A percentile compares a stretch with the other conserved stretches of the same genome.
phyloP scores from a whole-genome alignment of 1,284 basidiomycete species.

The Ceratobasidium sp. region DNA sequence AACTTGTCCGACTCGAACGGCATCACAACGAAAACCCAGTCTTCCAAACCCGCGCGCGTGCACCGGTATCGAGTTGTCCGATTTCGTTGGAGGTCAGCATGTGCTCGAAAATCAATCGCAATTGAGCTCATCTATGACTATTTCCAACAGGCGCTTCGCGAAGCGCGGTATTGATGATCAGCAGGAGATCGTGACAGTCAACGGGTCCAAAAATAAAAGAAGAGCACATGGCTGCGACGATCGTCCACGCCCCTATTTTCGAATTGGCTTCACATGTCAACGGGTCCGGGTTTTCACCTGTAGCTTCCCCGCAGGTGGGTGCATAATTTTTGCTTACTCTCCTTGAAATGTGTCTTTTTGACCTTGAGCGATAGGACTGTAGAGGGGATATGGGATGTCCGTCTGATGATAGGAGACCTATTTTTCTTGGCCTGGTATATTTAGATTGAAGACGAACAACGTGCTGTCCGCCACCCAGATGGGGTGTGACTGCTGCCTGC shows the following conservation, averaged over 20 bases:
- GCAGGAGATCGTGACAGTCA: not conserved
- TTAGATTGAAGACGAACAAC: not conserved
- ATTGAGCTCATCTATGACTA: not conserved
- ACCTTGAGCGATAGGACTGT: not conserved
- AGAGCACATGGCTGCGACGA: constrained; percentile 7
- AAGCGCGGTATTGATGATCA: not conserved
- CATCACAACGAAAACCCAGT: not conserved
- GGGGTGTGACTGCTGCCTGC: not conserved
- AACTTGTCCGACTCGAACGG: not conserved
- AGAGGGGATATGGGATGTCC: too few relatives aligned
- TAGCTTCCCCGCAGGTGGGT: not conserved
- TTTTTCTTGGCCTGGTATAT: too few relatives aligned
- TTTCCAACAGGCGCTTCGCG: not conserved
- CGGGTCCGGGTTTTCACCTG: not conserved
- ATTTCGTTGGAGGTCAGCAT: not conserved
- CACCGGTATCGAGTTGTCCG: not conserved
- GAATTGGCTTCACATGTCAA: not conserved
- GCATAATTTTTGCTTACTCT: too few relatives aligned
- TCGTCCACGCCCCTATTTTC: not conserved
- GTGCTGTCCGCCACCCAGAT: not conserved
- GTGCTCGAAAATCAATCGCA: not conserved
- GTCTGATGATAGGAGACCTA: too few relatives aligned
- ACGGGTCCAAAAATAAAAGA: constrained; percentile 13
- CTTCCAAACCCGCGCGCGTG: not conserved
- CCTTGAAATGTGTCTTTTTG: not conserved